Conservation (phyloP, 805 yeast genomes). For the Metschnikowia henanensis region DNA sequence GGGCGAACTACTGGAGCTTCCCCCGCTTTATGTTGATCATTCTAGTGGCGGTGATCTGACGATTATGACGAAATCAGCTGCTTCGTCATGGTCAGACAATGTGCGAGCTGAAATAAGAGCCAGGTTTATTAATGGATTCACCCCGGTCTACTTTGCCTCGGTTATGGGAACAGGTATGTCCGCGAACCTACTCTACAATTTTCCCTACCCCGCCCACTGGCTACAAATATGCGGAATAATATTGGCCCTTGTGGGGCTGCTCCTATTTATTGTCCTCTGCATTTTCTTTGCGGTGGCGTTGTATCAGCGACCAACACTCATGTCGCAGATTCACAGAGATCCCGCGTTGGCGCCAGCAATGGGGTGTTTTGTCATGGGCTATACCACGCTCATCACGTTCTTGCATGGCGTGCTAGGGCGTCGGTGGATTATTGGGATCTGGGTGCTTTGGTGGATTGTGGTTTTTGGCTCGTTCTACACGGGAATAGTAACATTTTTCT, state of each 20-base stretch:
- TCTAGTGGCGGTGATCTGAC: constrained; percentile 10
- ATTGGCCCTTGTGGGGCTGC: constrained; percentile 59
- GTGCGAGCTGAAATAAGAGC: constrained; percentile 7
- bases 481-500: constrained; percentile 60
- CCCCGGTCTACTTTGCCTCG: constrained; percentile 64
- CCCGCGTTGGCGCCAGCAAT: constrained; percentile 57
- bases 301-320: constrained; percentile 26
- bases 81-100: constrained; percentile 2
- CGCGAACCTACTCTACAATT: constrained; percentile 56
- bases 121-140: constrained; percentile 25
- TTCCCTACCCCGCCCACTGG: constrained; percentile 68
- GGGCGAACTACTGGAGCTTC: neutral
- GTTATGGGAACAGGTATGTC: constrained; percentile 89
- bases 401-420: constrained; percentile 45
- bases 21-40: neutral
- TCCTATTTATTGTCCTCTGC: constrained; percentile 46
- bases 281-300: constrained; percentile 43
- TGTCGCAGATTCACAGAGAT: constrained; percentile 25
- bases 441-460: constrained; percentile 75
- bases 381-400: constrained; percentile 61
- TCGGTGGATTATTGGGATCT: constrained; percentile 49
- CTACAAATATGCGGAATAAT: constrained; percentile 55
- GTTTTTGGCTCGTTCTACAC: constrained; percentile 52
- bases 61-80: constrained; percentile 1
- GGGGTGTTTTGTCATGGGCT: constrained; percentile 85